Evolutionary conservation across 768 basidiomycete genomes (phyloP).

Genomic region (Dentipellis sp.): DNA sequence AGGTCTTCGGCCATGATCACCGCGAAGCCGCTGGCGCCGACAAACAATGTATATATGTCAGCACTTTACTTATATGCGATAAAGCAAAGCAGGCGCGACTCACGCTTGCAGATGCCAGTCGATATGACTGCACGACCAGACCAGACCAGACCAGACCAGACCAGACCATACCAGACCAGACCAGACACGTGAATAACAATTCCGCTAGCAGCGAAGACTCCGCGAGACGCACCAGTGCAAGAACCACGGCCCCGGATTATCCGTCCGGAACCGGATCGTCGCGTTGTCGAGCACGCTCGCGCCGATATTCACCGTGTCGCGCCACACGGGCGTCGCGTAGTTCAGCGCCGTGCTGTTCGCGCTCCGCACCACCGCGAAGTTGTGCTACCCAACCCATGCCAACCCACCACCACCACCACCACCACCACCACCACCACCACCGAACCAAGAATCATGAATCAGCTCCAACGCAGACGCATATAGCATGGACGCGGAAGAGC

Average conservation of each 20-base stretch:
- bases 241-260: constrained; percentile 21
- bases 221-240: constrained; percentile 18
- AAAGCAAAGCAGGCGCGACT: not conserved
- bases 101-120: constrained; percentile 1
- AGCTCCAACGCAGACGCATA: too few relatives aligned
- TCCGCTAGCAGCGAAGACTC: not conserved
- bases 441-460: too few relatives aligned
- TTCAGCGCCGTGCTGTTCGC: constrained; percentile 9
- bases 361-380: constrained; percentile 14
- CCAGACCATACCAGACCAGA: too few relatives aligned
- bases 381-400: not conserved
- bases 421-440: too few relatives aligned
- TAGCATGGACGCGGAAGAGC: too few relatives aligned
- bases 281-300: constrained; percentile 4
- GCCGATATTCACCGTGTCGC: constrained; percentile 16
- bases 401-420: too few relatives aligned
- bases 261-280: constrained; percentile 21
- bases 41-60: too few relatives aligned
- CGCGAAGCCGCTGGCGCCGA: not conserved
- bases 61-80: too few relatives aligned
- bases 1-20: constrained; percentile 1
- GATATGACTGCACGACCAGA: too few relatives aligned
- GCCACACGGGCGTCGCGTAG: constrained; percentile 11
- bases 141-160: too few relatives aligned
- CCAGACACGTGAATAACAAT: too few relatives aligned